Conservation (phyloP, 495 filamentous ascomycete genomes). For the Penicillium pulvis region DNA sequence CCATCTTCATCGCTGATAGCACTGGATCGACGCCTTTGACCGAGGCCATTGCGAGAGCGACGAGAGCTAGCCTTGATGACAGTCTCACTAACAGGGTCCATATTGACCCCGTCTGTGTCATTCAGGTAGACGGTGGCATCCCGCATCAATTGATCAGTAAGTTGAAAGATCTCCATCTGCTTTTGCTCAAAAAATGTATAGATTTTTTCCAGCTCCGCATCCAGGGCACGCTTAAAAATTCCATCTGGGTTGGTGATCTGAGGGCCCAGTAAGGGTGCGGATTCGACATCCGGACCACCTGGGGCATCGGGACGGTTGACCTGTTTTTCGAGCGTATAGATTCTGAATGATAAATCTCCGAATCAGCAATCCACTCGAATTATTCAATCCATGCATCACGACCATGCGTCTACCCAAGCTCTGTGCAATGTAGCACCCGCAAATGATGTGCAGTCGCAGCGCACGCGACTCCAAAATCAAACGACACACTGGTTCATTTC, state of each 20-base stretch:
- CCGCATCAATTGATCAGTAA: constrained; percentile 71
- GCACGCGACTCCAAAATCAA: constrained; percentile 5
- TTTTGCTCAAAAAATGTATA: constrained; percentile 86
- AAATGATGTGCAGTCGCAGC: constrained; percentile 1
- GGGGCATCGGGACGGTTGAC: constrained; percentile 56
- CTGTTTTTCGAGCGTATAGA: constrained; percentile 87
- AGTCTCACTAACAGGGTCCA: constrained; percentile 54
- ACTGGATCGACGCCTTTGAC: constrained; percentile 47
- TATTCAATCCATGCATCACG: constrained; percentile 4
- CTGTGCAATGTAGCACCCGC: constrained; percentile 35
- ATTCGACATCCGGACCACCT: constrained; percentile 68
- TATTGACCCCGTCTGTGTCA: constrained; percentile 58
- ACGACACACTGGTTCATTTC: background rate
- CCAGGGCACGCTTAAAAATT: constrained; percentile 77
- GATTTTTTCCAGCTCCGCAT: constrained; percentile 91
- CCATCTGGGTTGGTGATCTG: constrained; percentile 66
- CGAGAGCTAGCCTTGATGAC: constrained; percentile 47
- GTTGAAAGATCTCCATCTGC: constrained; percentile 79
- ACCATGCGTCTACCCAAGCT: constrained; percentile 15
- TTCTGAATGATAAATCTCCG: constrained; percentile 51
- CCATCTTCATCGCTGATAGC: constrained; percentile 64
- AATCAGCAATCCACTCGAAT: constrained; percentile 27
- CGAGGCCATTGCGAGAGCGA: constrained; percentile 44
- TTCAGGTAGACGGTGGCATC: constrained; percentile 75
- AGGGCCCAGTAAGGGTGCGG: constrained; percentile 72